Evolutionary conservation across 192 early-diverging fungal species (phyloP), one percentile per base, ranked within the genome.

Genomic region (Entomortierella lignicola): DNA sequence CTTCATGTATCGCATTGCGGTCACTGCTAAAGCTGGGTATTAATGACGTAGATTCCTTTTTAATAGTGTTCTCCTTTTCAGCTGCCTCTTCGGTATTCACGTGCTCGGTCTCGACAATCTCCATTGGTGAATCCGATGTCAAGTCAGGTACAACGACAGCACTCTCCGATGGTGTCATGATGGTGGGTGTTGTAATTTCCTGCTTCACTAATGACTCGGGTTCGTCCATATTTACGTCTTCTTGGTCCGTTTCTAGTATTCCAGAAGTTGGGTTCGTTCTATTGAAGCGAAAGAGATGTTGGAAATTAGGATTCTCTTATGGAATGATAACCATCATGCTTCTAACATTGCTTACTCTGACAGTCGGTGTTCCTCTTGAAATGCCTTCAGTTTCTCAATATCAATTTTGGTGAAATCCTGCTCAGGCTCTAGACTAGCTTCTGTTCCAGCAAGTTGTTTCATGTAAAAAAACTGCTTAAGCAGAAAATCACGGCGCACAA

Each of bases 381-480:
- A 79, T n/a, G 75, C 66, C 42, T 60, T 70, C 18, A 79, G 27
- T 31, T 79, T 79, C 15, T 69, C 75, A 27, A 37, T 42, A 43
- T 79, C 75, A 56, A 79, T 79, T 37, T 65, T 60, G 26, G 66
- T 51, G 18, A 79, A 79, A 57, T 79, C 75, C 41, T 64, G 75
- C 27, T 79, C 75, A 12, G 75, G 67, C n/a, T 79, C 75, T 48
- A 79, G 43, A 44, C 75, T 79, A 10, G 60, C 61, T 44, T 79
- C 75, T 7, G 75, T 79, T 52, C 75, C 75, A 30, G 75, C 75
- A 27, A 79, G 55, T 53, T 79, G 75, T 26, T 69, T 79, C 75
- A 79, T 79, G 52, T 70, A 79, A 79, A 48, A 79, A 57, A 79
- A 70, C 51, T 79, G 67, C 39, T 79, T 69, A n/a, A 79, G 61